Conservation (phyloP, 306 rosid genomes). For the Canavalia gladiata region DNA sequence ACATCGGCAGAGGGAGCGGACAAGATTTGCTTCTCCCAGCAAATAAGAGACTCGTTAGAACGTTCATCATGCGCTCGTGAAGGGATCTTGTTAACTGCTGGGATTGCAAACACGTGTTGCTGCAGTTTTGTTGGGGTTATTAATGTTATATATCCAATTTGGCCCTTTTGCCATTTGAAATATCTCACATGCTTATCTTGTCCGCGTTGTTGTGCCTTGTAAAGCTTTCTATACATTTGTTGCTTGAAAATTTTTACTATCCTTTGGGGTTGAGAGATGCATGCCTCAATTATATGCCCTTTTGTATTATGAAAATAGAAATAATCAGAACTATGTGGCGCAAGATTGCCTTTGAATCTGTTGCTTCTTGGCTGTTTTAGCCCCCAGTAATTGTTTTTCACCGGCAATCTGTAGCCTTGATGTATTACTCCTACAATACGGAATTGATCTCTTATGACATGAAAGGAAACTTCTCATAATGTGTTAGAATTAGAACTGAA, state of each 20-base stretch:
- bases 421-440: background rate
- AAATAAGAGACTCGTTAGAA: constrained; percentile 50
- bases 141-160: constrained; percentile 49
- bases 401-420: constrained; percentile 43
- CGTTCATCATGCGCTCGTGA: constrained; percentile 44
- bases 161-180: constrained; percentile 40
- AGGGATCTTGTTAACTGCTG: constrained; percentile 38
- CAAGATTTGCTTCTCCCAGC: constrained; percentile 94
- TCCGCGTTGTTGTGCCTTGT: constrained; percentile 57
- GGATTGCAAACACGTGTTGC: constrained; percentile 46
- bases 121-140: constrained; percentile 59
- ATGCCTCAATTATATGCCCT: constrained; percentile 50
- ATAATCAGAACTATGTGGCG: constrained; percentile 58
- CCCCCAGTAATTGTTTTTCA: constrained; percentile 26
- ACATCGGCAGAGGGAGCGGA: constrained; percentile 78
- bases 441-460: background rate
- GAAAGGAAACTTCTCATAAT: background rate
- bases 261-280: constrained; percentile 49
- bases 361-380: constrained; percentile 44
- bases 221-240: constrained; percentile 50
- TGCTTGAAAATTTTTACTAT: constrained; percentile 46
- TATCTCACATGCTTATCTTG: constrained; percentile 51
- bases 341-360: constrained; percentile 46
- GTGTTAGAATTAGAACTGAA: background rate
- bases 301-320: constrained; percentile 64